These are phyloP conservation scores for Leccinum disarticulatum DNA, from an alignment of 768 basidiomycete species.

Conservation along the genomic window DNA sequence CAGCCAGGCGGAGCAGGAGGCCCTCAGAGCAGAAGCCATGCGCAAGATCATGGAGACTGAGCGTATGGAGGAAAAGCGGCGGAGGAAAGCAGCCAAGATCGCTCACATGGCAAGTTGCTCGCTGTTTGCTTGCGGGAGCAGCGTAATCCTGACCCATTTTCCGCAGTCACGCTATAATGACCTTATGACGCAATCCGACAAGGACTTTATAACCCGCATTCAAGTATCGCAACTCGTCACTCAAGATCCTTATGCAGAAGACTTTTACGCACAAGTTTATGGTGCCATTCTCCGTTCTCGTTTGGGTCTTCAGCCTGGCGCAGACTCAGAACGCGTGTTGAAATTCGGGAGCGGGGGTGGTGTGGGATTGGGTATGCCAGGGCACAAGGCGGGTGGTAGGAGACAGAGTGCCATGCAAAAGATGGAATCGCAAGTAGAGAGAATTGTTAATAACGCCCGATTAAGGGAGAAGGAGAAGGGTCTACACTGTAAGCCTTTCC, in stretches of 20 bases:
- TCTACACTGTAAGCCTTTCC: conserved; percentile 45
- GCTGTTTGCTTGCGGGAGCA: not conserved
- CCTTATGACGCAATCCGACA: conserved; percentile 96
- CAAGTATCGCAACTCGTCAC: conserved; percentile 98
- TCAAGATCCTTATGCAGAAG: conserved; percentile 95
- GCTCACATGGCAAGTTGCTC: conserved; percentile 70
- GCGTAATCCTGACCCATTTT: not conserved
- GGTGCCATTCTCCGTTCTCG: conserved; percentile 80
- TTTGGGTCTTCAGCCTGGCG: conserved; percentile 61
- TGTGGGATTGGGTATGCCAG: conserved; percentile 59
- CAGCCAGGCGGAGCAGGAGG: conserved; percentile 64
- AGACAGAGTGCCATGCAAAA: conserved; percentile 86
- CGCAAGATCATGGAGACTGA: conserved; percentile 91
- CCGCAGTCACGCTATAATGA: conserved; percentile 86
- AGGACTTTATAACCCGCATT: conserved; percentile 98
- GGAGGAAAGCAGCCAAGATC: conserved; percentile 81
- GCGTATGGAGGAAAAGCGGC: conserved; percentile 80
- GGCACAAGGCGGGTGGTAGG: conserved; percentile 57
- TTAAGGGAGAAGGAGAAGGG: conserved; percentile 85
- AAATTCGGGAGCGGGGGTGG: conserved; percentile 89
- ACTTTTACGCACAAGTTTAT: conserved; percentile 98
- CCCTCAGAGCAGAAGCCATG: conserved; percentile 74
- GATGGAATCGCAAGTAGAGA: conserved; percentile 94
- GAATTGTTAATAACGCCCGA: conserved; percentile 90
- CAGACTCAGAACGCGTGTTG: conserved; percentile 71